Evolutionary conservation across 2,329 filamentous ascomycete species (phyloP).

Genomic region (Ophiocordyceps unilateralis): DNA sequence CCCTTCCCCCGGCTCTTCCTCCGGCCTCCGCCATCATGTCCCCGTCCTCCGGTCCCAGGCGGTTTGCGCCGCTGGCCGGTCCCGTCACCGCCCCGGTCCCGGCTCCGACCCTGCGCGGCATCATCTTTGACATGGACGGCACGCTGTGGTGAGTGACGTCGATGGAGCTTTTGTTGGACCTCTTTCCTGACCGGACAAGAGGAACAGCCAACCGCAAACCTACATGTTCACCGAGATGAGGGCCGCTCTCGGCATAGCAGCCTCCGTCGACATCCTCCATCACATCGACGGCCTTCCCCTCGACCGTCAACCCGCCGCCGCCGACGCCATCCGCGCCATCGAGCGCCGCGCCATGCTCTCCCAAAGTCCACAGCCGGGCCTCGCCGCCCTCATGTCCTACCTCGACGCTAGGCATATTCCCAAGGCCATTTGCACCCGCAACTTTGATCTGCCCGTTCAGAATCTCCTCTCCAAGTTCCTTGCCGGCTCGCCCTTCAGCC

Average conservation of each 20-base stretch:
- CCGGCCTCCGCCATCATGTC: not conserved
- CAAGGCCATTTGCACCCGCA: constrained; percentile 85
- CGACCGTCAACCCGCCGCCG: constrained; percentile 42
- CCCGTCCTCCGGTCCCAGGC: constrained; percentile 17
- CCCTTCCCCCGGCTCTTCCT: not conserved
- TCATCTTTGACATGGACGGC: constrained; percentile 88
- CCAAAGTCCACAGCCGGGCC: constrained; percentile 69
- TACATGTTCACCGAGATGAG: constrained; percentile 94
- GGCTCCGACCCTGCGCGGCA: constrained; percentile 30
- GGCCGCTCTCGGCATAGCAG: constrained; percentile 52
- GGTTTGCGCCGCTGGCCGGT: constrained; percentile 26
- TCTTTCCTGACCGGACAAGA: not conserved
- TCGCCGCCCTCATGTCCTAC: constrained; percentile 64
- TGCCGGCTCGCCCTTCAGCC: constrained; percentile 47
- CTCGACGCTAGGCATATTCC: constrained; percentile 48
- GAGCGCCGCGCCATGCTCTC: constrained; percentile 65
- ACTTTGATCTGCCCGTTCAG: constrained; percentile 67
- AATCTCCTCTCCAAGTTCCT: constrained; percentile 66
- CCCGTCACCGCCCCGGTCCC: not conserved
- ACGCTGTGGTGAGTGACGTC: constrained; percentile 55
- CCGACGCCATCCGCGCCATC: constrained; percentile 58
- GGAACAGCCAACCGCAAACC: constrained; percentile 76
- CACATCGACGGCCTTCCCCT: constrained; percentile 62
- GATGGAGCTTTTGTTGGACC: not conserved
- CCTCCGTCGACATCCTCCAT: constrained; percentile 66